A percentile compares a stretch with the other conserved stretches of the same genome.
Conservation (phyloP, 805 yeast species). For the Cyberlindnera suaveolens region DNA sequence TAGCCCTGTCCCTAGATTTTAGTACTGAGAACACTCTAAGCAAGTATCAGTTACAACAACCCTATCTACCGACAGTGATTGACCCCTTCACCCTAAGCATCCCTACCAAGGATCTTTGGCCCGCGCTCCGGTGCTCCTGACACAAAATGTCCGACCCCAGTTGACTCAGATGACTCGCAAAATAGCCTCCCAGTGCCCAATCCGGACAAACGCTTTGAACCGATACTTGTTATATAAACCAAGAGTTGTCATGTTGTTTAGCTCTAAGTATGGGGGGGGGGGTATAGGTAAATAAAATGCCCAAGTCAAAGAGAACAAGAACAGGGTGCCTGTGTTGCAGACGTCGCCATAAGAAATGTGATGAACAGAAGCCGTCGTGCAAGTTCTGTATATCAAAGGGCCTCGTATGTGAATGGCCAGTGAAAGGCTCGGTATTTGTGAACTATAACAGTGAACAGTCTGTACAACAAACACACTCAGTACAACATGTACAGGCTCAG, state of each 20-base stretch:
- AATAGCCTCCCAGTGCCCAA: background rate
- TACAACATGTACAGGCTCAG: background rate
- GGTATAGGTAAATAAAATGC: background rate
- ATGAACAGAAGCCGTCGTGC: constrained; percentile 12
- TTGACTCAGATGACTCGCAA: background rate
- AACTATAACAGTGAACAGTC: constrained; percentile 3
- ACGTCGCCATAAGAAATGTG: constrained; percentile 14
- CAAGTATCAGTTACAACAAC: too few relatives aligned
- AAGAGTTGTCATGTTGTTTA: too few relatives aligned
- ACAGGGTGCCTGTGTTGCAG: constrained; percentile 17
- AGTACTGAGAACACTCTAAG: too few relatives aligned
- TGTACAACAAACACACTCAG: background rate
- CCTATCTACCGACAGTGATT: too few relatives aligned
- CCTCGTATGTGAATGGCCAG: constrained; percentile 14
- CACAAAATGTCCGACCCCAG: background rate
- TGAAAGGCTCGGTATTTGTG: constrained; percentile 12
- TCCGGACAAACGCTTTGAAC: background rate
- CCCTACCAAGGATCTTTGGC: too few relatives aligned
- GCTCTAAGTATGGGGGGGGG: too few relatives aligned
- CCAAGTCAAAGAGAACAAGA: constrained; percentile 11
- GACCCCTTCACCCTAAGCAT: too few relatives aligned
- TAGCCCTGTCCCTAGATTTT: too few relatives aligned
- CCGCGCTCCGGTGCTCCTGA: background rate
- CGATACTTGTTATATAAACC: background rate
- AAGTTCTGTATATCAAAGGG: constrained; percentile 10